Conservation (phyloP, 2,329 filamentous ascomycete genomes). For the Sporothrix schenckii region DNA sequence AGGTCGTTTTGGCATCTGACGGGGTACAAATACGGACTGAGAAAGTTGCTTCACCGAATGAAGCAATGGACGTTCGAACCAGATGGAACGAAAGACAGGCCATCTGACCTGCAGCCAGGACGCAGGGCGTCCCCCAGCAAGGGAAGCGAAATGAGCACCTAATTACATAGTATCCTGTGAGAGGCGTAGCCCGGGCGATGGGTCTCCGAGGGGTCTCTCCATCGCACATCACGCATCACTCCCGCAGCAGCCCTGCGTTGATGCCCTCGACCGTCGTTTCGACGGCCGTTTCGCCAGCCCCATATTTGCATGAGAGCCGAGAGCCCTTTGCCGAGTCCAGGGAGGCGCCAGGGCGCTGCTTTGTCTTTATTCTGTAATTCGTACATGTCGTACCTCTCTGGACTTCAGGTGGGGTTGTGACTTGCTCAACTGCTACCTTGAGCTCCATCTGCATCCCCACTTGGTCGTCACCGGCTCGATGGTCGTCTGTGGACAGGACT, state of each 20-base stretch:
- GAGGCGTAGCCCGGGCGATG: background rate
- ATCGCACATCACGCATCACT: background rate
- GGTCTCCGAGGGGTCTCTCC: background rate
- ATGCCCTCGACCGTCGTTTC: background rate
- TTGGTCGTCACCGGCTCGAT: slow-evolving; percentile 9
- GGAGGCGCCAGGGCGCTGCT: background rate
- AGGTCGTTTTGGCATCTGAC: no score
- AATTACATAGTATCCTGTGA: background rate
- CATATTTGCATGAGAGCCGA: background rate
- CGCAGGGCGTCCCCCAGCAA: background rate
- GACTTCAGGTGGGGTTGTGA: background rate
- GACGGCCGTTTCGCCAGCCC: background rate
- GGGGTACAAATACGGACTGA: background rate
- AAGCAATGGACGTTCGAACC: background rate
- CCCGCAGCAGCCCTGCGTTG: background rate
- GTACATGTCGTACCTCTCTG: no score
- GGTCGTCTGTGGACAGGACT: background rate
- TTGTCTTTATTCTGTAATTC: background rate
- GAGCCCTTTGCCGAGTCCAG: background rate
- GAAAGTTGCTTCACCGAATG: background rate
- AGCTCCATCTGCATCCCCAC: background rate
- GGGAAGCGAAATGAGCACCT: slow-evolving; percentile 12
- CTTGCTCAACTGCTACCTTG: background rate
- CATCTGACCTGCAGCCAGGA: background rate
- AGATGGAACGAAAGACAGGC: background rate